Evolutionary conservation across 1,139 yeast genomes (phyloP).

Genomic region (Yamadazyma trypodendri): DNA sequence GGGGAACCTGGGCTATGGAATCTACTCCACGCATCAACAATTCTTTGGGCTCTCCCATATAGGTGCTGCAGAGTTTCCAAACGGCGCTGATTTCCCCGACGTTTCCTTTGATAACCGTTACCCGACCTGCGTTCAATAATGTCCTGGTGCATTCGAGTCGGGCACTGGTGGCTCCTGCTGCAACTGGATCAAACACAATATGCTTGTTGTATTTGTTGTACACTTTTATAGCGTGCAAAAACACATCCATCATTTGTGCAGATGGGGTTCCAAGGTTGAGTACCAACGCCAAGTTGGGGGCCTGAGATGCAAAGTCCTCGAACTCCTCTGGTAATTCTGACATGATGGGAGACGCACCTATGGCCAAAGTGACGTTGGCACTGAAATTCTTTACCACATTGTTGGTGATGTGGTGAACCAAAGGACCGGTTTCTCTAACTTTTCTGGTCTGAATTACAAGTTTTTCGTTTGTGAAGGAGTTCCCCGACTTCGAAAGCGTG

Average conservation of each 20-base stretch:
- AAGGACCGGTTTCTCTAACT: slow-evolving; percentile 37
- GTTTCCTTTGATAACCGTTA: slow-evolving; percentile 81
- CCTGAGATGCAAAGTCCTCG: slow-evolving; percentile 56
- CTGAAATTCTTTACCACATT: slow-evolving; percentile 86
- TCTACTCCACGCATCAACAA: slow-evolving; percentile 76
- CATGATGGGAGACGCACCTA: slow-evolving; percentile 91
- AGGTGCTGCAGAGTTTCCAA: slow-evolving; percentile 30
- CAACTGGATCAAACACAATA: slow-evolving; percentile 87
- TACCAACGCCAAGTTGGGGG: slow-evolving; percentile 56
- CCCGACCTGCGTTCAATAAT: slow-evolving; percentile 57
- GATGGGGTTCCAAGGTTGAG: slow-evolving; percentile 79
- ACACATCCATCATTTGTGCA: slow-evolving; percentile 40
- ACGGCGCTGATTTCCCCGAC: slow-evolving; percentile 70
- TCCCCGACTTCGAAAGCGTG: slow-evolving; percentile 4
- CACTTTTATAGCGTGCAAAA: slow-evolving; percentile 51
- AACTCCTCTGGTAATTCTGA: slow-evolving; percentile 74
- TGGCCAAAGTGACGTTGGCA: slow-evolving; percentile 84
- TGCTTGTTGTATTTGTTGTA: slow-evolving; percentile 62
- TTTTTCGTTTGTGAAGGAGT: slow-evolving; percentile 15
- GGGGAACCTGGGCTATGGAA: slow-evolving; percentile 37
- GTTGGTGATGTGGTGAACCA: slow-evolving; percentile 88
- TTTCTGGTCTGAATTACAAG: neutral
- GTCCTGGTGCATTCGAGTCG: slow-evolving; percentile 49
- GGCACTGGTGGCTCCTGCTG: slow-evolving; percentile 75
- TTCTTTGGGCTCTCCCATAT: slow-evolving; percentile 33